Base-by-base conservation (phyloP, 768 basidiomycete species). In the Russula olivacea region DNA sequence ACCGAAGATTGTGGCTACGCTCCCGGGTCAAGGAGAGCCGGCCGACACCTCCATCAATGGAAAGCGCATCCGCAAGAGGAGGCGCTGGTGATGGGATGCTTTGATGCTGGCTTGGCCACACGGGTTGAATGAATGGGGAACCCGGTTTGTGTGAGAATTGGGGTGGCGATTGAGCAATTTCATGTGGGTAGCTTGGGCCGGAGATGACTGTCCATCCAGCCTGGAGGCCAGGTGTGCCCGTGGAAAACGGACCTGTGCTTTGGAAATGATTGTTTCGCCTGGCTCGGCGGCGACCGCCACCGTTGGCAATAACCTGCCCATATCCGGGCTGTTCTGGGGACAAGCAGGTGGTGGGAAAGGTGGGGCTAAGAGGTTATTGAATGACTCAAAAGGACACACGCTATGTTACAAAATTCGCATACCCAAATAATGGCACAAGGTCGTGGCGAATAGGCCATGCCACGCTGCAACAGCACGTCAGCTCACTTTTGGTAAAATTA, bases 381-480 rank as follows among this genome's bases (percentile, higher is more conserved):
- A 60, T 56, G 50, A 66, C 43, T 45, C 63, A 58, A 55, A 55
- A 61, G 63, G 65, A 68, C 36, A 59, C 23, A 36, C 49, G 52
- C 19, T 38, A 40, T 21, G 23, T 21, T 60, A 55, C 45, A 48
- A 55, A 55, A 49, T 51, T 55, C 48, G 40, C 78, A 61, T 74
- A 92, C 91, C 92, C 91, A 74, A 94, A 93, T 45, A 94, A 76
- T n/a, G 92, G 91, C 50, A 93, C 75, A 32, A 94, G 80, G 69
- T 93, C 90, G 55, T 93, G 83, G 52, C 91, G 86, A 69, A 94
- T 94, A 9, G 86, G 78, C 89, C 89, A 94, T 4, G 91, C 92
- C 34, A 93, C 91, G 68, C 92, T 91, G 71, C n/a, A 61, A 52
- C 55, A 52, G 69, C 62, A 56, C 47, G 65, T 63, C 61, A 58